Conservation (phyloP, 139 green algal species). For the Trebouxia sp. region DNA sequence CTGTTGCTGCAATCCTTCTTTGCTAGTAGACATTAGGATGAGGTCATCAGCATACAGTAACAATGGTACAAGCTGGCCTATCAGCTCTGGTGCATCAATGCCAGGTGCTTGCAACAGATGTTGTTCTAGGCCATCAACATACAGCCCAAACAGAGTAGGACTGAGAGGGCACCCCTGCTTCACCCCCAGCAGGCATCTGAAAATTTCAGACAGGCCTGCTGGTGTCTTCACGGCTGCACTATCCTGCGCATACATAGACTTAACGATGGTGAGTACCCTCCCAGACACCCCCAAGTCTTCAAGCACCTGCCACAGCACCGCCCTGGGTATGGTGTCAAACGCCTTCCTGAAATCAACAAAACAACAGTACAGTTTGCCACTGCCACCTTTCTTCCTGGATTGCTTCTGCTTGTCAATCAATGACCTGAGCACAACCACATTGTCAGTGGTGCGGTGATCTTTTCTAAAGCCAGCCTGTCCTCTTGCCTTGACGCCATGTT, state of each 20-base stretch:
- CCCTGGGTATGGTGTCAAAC: not conserved
- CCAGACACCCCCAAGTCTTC: not conserved
- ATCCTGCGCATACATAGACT: conserved; percentile 19
- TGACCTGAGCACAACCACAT: not conserved
- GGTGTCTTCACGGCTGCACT: not conserved
- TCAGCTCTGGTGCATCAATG: conserved; percentile 9
- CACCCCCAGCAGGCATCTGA: not conserved
- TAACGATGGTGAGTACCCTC: not conserved
- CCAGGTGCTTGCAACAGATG: not conserved
- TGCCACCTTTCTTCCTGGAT: not conserved
- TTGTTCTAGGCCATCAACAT: not conserved
- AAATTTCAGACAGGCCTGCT: not conserved
- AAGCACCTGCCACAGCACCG: not conserved
- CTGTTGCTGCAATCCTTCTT: not conserved
- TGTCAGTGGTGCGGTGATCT: not conserved
- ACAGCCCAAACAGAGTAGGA: conserved; percentile 1
- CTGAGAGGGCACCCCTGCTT: not conserved
- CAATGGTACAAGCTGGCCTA: not conserved
- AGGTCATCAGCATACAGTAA: not conserved
- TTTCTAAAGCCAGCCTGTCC: conserved; percentile 1
- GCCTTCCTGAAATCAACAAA: conserved; percentile 10
- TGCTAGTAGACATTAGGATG: not conserved
- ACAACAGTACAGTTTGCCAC: conserved; percentile 23
- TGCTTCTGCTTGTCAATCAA: not conserved
- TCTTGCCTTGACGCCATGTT: not conserved